Evolutionary conservation across 1,139 yeast genomes (phyloP).

Genomic region (Yamadazyma triangularis): DNA sequence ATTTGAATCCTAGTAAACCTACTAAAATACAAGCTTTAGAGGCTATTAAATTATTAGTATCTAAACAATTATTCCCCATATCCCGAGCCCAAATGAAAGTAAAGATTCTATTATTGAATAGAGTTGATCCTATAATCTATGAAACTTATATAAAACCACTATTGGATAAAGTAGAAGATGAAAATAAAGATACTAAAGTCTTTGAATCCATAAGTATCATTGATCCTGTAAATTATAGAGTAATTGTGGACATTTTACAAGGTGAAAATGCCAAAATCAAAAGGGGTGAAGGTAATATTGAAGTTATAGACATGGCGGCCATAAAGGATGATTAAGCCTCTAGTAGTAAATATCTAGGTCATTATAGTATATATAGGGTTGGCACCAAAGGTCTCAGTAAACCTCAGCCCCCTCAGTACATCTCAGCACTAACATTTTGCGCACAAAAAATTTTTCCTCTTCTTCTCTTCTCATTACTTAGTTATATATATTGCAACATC

Average conservation of each 20-base stretch:
- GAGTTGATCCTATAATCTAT: constrained; percentile 44
- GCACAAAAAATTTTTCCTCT: constrained; percentile 1
- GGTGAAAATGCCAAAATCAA: constrained; percentile 47
- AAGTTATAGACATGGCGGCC: constrained; percentile 89
- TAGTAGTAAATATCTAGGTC: background rate
- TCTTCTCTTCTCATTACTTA: background rate
- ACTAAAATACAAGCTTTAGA: constrained; percentile 90
- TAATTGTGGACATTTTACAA: constrained; percentile 57
- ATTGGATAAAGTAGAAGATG: constrained; percentile 52
- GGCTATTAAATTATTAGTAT: constrained; percentile 74
- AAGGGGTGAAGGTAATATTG: constrained; percentile 61
- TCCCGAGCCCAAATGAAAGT: constrained; percentile 94
- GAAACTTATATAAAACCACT: constrained; percentile 48
- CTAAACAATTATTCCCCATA: constrained; percentile 82
- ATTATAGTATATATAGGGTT: no score
- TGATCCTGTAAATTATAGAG: constrained; percentile 85
- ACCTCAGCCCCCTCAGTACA: background rate
- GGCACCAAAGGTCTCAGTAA: no score
- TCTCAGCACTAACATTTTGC: constrained; percentile 1
- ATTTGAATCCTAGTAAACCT: constrained; percentile 70
- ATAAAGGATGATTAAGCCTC: constrained; percentile 44
- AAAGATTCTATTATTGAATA: constrained; percentile 48
- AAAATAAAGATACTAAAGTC: constrained; percentile 36
- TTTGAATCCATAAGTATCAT: constrained; percentile 71
- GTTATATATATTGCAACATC: background rate